Evolutionary conservation across 129 eudicot species (phyloP).

Genomic region (Flaveria ramosissima): DNA sequence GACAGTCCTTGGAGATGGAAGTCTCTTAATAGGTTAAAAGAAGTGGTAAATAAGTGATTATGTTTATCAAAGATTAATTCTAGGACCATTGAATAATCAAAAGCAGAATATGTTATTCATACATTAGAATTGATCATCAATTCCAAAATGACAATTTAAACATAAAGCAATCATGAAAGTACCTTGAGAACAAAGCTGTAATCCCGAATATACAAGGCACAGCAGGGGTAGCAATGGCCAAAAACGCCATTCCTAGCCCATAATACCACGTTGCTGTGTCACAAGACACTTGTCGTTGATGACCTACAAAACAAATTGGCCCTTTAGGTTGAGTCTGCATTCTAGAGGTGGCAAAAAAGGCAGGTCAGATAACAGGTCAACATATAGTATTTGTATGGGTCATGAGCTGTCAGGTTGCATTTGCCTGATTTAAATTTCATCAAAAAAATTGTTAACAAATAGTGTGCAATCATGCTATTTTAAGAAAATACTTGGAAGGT

Average conservation of each 20-base stretch:
- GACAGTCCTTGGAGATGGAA: not conserved
- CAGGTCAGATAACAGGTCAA: not conserved
- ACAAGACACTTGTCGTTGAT: conserved; percentile 71
- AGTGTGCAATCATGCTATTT: not conserved
- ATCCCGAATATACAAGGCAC: conserved; percentile 76
- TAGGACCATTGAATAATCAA: conserved; percentile 1
- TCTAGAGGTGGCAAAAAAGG: not conserved
- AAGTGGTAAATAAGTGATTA: not conserved
- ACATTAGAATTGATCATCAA: not conserved
- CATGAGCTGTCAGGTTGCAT: not conserved
- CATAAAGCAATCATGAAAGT: conserved; percentile 13
- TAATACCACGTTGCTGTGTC: conserved; percentile 75
- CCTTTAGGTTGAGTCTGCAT: not conserved
- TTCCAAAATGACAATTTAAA: not conserved
- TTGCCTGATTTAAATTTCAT: not conserved
- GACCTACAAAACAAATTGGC: conserved; percentile 55
- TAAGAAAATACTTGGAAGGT: not conserved
- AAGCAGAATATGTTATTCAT: conserved; percentile 13
- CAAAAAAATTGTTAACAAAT: not conserved
- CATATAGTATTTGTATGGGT: not conserved
- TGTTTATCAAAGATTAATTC: not conserved
- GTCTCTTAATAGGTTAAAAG: not conserved
- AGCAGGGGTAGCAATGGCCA: conserved; percentile 71
- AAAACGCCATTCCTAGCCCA: conserved; percentile 74
- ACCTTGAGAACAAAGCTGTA: conserved; percentile 89